Evolutionary conservation across 768 basidiomycete genomes (phyloP), one percentile per base, ranked within the genome.

Genomic region (Russula emetica): DNA sequence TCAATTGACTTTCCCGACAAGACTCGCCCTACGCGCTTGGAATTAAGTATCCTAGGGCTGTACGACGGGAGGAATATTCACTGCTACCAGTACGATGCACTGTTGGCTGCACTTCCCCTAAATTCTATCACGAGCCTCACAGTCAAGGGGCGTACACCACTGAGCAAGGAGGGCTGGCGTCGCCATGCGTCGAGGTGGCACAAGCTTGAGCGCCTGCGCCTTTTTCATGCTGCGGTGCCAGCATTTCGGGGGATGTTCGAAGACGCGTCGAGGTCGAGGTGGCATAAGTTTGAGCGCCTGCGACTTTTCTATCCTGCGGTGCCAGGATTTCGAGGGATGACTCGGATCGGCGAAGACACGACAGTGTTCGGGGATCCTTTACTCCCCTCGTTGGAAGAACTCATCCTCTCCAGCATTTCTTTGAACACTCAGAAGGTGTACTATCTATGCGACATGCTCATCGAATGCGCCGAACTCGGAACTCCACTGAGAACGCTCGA

Each of bases 71-170:
- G 13, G 36, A 3, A 13, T 36, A 36, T 36, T 13, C 11, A n/a
- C n/a, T 0, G 36, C 13, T n/a, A n/a, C n/a, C n/a, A 13, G 11
- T 36, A 13, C 36, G 4, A 36, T 5, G 3, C 36, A 36, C 36
- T 36, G 13, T 36, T 36, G 1, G 11, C 36, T 13, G 36, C 36
- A 36, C 36, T 92, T 13, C 80, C 95, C 26, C 85, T 42, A 20
- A 20, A 44, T 20, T 44, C 20, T 9, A 44, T 44, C 42, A n/a
- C 20, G 42, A 44, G 20, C 20, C 42, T 44, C 20, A n/a, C 42
- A 44, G 42, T 44, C 42, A 42, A 42, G 7, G 42, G 42, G 16
- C 8, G 42, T 44, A 44, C 42, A 3, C 20, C 20, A 2, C 42
- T 44, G 8, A n/a, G 18, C 42, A 44, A 9, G 7, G 7, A 20